Base-by-base conservation (phyloP, 139 green algal genomes). In the Tetradesmus lagerheimii region DNA sequence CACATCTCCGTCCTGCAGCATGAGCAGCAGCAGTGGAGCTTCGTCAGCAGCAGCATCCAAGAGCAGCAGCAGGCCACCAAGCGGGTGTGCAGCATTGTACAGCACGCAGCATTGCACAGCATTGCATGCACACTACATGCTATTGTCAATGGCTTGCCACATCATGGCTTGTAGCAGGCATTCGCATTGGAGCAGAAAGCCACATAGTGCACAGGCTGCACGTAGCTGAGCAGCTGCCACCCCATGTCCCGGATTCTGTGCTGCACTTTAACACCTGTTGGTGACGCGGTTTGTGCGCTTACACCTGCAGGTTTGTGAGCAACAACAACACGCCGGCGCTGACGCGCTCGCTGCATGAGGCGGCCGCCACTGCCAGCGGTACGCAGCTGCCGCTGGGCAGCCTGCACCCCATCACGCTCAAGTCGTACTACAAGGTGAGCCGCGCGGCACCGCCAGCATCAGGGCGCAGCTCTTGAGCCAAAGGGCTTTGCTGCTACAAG, bases 391-490 rank as follows among this genome's bases (percentile, higher is more conserved):
- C 86, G 5, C 50, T 90, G 12, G 43, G 11, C 5, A 66, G n/a
- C 75, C n/a, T 90, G 77, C 86, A 90, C 77, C 86, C 86, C 8
- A 31, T 86, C n/a, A 90, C 76, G 45, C 77, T 86, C 43, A 67
- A 64, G 31, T 90, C 86, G 0, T 86, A 86, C 86, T 66, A 86
- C 50, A 90, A 85, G 86, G 86, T 90, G 47, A 50, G 85, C n/a
- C n/a, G 23, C 29, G 18, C n/a, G 14, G 29, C 39, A n/a, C n/a
- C n/a, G n/a, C n/a, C n/a, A n/a, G 16, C 79, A 57, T 1, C 20
- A 8, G 20, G 4, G 25, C 23, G 23, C 57, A 31, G 20, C 57
- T n/a, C n/a, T n/a, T n/a, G n/a, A 71, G 57, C 3, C 1, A n/a
- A 31, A 31, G 57, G 23, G 20, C 2, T 71, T 2, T 9, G 23